Evolutionary conservation across 2,329 filamentous ascomycete species (phyloP), one percentile per base, ranked within the genome.

Genomic region (Monilinia polystroma): DNA sequence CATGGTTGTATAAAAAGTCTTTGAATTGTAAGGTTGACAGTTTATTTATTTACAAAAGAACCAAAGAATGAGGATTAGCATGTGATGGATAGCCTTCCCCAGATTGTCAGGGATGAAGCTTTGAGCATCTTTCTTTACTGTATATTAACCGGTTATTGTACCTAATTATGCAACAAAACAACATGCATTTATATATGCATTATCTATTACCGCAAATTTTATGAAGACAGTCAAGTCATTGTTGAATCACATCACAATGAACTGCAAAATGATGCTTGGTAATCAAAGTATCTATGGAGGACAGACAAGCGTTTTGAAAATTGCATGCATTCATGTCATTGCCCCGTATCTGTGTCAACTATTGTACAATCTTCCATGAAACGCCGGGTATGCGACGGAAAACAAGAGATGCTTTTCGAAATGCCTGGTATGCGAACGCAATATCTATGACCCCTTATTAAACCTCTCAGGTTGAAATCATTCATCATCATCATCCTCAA

Each of bases 401-500:
- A 56, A 35, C 4, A 41, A 38, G 7, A 66, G 53, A 66, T 53
- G 45, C 55, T 45, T 59, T 66, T 60, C 41, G 32, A 52, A 52
- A 45, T 53, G 35, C n/a, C 43, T 29, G 14, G 12, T 49, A 58
- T 63, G n/a, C 35, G n/a, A 14, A 18, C 32, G 43, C 8, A 64
- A 35, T 35, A 58, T 56, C 43, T 58, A 57, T 18, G 57, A n/a
- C 20, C 57, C 29, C 43, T 43, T 35, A 49, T 35, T n/a, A 49
- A 35, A 35, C 29, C n/a, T 18, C 20, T 35, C 45, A 18, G 49
- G 20, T 60, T 26, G 58, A 51, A n/a, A 52, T 69, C 66, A 71
- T 43, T 77, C 73, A 62, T 82, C 81, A 53, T 86, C 84, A 52
- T 87, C 85, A 66, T 87, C 85, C 65, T 87, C 85, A 67, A 88